phyloP scores from a whole-genome alignment of 495 filamentous ascomycete genomes.

The Penicillium crystallinum region DNA sequence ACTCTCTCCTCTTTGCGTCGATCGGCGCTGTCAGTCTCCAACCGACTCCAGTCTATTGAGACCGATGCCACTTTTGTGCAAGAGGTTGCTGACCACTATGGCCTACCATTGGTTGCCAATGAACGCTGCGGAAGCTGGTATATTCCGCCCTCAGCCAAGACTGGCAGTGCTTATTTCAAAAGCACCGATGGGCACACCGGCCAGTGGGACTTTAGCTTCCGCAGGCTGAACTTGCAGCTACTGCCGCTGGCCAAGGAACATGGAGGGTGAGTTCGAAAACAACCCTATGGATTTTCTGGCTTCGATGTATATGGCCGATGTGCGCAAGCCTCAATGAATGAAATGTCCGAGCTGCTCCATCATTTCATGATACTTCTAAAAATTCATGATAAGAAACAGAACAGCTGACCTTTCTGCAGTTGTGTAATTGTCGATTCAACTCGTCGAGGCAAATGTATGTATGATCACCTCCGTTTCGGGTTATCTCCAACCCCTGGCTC shows the following conservation, averaged over 20 bases:
- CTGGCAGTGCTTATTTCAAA: conserved; percentile 86
- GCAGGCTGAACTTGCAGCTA: conserved; percentile 79
- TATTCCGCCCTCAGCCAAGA: conserved; percentile 60
- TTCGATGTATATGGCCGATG: not conserved
- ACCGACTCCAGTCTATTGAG: conserved; percentile 71
- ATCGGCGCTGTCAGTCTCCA: conserved; percentile 69
- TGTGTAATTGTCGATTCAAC: conserved; percentile 97
- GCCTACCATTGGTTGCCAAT: conserved; percentile 83
- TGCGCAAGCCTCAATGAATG: not conserved
- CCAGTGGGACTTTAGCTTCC: conserved; percentile 80
- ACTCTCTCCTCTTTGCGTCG: conserved; percentile 56
- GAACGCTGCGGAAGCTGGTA: conserved; percentile 97
- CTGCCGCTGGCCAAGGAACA: conserved; percentile 53
- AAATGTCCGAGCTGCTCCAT: not conserved
- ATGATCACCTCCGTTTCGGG: not conserved
- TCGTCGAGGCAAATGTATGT: conserved; percentile 74
- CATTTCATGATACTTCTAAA: not conserved
- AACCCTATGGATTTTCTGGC: not conserved
- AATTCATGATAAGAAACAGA: not conserved
- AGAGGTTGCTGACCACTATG: conserved; percentile 45
- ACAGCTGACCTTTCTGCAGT: conserved; percentile 33
- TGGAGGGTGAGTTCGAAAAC: conserved; percentile 59
- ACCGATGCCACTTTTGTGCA: conserved; percentile 63
- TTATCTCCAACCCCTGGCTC: not conserved
- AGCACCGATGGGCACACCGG: conserved; percentile 92